Conservation (phyloP, 2,329 filamentous ascomycete genomes). For the Fusarium sp. region DNA sequence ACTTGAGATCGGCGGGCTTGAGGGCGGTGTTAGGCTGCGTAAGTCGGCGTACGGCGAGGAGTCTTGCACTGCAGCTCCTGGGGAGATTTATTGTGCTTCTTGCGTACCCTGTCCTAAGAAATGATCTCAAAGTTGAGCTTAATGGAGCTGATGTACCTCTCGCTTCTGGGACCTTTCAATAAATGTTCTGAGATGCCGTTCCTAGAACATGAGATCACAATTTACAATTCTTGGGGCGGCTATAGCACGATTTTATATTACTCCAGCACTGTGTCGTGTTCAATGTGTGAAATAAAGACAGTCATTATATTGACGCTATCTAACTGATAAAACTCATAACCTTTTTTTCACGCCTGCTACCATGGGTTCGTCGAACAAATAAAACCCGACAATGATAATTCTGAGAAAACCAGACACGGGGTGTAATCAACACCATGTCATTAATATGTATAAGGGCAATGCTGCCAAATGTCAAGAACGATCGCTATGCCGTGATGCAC, state of each 20-base stretch:
- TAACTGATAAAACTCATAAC: slow-evolving; percentile 13
- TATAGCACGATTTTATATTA: background rate
- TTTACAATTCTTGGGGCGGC: background rate
- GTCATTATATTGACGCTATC: slow-evolving; percentile 30
- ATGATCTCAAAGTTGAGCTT: background rate
- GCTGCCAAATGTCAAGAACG: slow-evolving; percentile 30
- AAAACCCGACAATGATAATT: slow-evolving; percentile 10
- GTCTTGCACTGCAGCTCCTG: slow-evolving; percentile 5
- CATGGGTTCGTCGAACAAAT: slow-evolving; percentile 18
- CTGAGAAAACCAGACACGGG: slow-evolving; percentile 10
- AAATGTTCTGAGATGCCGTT: no score
- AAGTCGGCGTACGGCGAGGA: background rate
- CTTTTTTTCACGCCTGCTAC: slow-evolving; percentile 22
- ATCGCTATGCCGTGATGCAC: slow-evolving; percentile 37
- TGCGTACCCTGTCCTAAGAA: background rate
- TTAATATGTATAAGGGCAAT: slow-evolving; percentile 19
- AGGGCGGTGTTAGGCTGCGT: background rate
- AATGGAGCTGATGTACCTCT: background rate
- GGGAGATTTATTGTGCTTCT: background rate
- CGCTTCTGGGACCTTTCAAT: no score
- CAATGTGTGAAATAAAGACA: slow-evolving; percentile 2
- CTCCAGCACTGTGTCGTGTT: background rate
- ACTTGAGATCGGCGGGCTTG: background rate
- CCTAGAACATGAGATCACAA: no score
- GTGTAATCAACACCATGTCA: slow-evolving; percentile 8